Percentiles rank a stretch among this genome's conserved stretches.
Evolutionary conservation across 2,329 filamentous ascomycete species (phyloP).

Genomic region (Cordyceps cateniannulata): DNA sequence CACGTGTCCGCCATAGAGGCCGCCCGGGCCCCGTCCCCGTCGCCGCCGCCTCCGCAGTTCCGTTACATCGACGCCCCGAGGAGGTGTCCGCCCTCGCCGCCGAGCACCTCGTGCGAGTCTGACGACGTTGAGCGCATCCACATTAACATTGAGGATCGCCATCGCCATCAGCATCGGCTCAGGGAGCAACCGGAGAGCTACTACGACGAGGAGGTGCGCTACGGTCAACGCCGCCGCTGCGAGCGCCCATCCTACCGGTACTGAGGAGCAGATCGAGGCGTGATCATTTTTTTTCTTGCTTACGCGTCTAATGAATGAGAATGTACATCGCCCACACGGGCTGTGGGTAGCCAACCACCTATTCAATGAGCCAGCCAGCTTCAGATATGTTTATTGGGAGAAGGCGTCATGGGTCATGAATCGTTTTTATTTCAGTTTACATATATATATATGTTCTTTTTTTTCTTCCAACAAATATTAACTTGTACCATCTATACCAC

Average conservation of each 20-base stretch:
- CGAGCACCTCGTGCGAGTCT: constrained; percentile 16
- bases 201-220: not conserved
- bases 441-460: not conserved
- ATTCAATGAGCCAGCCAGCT: not conserved
- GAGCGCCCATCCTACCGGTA: constrained; percentile 6
- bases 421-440: not conserved
- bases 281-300: not conserved
- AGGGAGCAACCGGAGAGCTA: not conserved
- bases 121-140: constrained; percentile 23
- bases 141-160: constrained; percentile 20
- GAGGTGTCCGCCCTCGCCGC: not conserved
- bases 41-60: constrained; percentile 18
- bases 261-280: not conserved
- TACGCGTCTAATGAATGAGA: not conserved
- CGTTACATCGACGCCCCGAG: constrained; percentile 8
- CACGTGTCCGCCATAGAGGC: constrained; percentile 6
- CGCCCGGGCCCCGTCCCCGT: constrained; percentile 21
- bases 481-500: no score
- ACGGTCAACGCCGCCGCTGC: not conserved
- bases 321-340: not conserved
- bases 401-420: not conserved
- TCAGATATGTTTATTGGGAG: not conserved
- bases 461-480: no score
- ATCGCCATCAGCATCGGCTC: constrained; percentile 13
- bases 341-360: not conserved